A percentile compares a stretch with the other conserved stretches of the same genome.
Conservation (phyloP, 2,329 filamentous ascomycete genomes). For the Dothideomycetes sp. region DNA sequence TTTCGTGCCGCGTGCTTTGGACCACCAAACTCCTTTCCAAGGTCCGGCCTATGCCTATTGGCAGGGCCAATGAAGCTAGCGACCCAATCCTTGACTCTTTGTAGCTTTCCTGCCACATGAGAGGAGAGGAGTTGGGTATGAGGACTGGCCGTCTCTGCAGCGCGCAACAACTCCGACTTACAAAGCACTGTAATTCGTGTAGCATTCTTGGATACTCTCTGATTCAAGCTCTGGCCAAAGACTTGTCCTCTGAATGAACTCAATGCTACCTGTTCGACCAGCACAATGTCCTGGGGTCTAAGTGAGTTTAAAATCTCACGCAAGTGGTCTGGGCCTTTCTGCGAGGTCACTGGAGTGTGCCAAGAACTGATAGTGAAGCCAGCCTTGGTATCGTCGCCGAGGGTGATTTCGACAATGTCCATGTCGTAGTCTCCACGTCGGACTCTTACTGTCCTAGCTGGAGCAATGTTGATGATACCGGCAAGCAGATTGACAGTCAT, state of each 20-base stretch:
- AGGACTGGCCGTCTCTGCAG: background rate
- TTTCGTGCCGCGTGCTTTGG: background rate
- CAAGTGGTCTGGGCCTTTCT: slow-evolving; percentile 23
- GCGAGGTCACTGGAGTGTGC: slow-evolving; percentile 40
- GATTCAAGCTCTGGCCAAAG: slow-evolving; percentile 71
- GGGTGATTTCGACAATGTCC: slow-evolving; percentile 63
- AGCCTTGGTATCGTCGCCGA: slow-evolving; percentile 75
- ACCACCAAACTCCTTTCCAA: background rate
- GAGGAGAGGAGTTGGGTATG: background rate
- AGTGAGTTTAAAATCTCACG: slow-evolving; percentile 36
- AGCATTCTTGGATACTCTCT: slow-evolving; percentile 55
- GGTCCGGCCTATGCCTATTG: slow-evolving; percentile 1
- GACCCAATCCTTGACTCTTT: slow-evolving; percentile 10
- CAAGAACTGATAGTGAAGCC: slow-evolving; percentile 80
- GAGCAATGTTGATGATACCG: slow-evolving; percentile 61
- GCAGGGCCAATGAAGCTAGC: slow-evolving; percentile 8
- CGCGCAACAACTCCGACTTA: background rate
- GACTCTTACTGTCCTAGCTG: slow-evolving; percentile 57
- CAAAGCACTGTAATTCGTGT: slow-evolving; percentile 40
- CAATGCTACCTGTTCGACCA: slow-evolving; percentile 70
- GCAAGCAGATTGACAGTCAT: slow-evolving; percentile 75
- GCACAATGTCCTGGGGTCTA: slow-evolving; percentile 62
- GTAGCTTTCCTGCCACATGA: slow-evolving; percentile 6
- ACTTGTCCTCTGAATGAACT: slow-evolving; percentile 65
- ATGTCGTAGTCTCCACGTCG: slow-evolving; percentile 40